These are phyloP conservation scores for Zygosaccharomyces sapae DNA, from an alignment of 1,139 yeast genomes.

Conservation along the genomic window DNA sequence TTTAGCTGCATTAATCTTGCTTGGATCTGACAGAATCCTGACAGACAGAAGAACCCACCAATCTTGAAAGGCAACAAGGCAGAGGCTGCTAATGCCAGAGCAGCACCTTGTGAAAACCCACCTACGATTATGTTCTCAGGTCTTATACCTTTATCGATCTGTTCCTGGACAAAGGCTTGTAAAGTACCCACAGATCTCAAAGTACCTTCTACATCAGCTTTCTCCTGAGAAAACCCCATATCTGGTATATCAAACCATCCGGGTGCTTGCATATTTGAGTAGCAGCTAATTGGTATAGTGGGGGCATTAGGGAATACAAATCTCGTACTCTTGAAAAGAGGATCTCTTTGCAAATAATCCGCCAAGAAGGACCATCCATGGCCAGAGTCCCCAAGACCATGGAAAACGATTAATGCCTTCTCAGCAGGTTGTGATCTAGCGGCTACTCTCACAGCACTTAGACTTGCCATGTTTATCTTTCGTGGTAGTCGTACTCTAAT, in stretches of 20 bases:
- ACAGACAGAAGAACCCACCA: constrained; percentile 73
- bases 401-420: constrained; percentile 74
- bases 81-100: constrained; percentile 60
- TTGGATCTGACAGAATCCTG: constrained; percentile 69
- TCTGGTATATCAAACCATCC: constrained; percentile 82
- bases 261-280: constrained; percentile 67
- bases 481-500: background rate
- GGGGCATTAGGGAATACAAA: constrained; percentile 93
- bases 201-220: constrained; percentile 64
- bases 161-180: constrained; percentile 55
- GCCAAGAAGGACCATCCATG: constrained; percentile 84
- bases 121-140: constrained; percentile 78
- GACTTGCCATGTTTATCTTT: constrained; percentile 5
- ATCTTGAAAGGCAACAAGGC: constrained; percentile 52
- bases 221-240: constrained; percentile 46
- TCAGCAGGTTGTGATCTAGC: constrained; percentile 42
- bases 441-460: constrained; percentile 41
- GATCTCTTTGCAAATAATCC: constrained; percentile 44
- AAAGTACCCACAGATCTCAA: constrained; percentile 52
- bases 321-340: constrained; percentile 55
- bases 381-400: constrained; percentile 91
- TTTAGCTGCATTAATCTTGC: constrained; percentile 39
- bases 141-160: constrained; percentile 60
- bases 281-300: constrained; percentile 57
- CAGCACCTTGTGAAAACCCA: constrained; percentile 95